phyloP scores from a whole-genome alignment of 1,139 yeast genomes.

The Groenewaldozyma auringiensis region DNA sequence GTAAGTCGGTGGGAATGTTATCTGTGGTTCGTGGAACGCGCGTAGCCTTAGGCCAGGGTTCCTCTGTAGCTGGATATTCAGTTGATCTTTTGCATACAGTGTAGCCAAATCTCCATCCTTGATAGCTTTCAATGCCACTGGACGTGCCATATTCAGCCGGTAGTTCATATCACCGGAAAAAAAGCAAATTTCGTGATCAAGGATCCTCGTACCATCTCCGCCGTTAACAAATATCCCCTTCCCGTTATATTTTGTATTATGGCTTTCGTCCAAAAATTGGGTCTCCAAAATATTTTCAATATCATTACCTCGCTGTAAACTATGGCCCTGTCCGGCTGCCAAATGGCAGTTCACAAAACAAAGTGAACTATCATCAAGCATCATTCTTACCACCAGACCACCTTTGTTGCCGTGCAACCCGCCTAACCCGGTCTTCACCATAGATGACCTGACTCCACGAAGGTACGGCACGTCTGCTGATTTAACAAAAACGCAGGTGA shows the following conservation, averaged over 20 bases:
- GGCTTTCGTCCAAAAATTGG: constrained; percentile 44
- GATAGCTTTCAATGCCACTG: constrained; percentile 53
- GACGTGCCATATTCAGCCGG: constrained; percentile 63
- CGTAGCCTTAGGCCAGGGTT: constrained; percentile 58
- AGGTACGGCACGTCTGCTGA: constrained; percentile 39
- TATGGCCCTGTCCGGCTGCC: constrained; percentile 80
- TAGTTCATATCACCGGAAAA: constrained; percentile 95
- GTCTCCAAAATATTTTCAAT: constrained; percentile 59
- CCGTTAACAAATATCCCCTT: constrained; percentile 39
- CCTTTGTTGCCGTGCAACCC: constrained; percentile 97
- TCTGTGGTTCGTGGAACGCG: constrained; percentile 68
- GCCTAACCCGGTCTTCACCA: constrained; percentile 89
- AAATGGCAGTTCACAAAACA: constrained; percentile 82
- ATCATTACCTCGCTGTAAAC: constrained; percentile 79
- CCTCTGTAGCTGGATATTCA: constrained; percentile 59
- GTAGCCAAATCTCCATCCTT: constrained; percentile 44
- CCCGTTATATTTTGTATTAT: constrained; percentile 33
- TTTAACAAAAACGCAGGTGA: constrained; percentile 59
- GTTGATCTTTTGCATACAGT: constrained; percentile 67
- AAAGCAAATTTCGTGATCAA: constrained; percentile 77
- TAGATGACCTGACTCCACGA: constrained; percentile 63
- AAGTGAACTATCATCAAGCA: constrained; percentile 62
- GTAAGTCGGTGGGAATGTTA: constrained; percentile 81
- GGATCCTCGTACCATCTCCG: constrained; percentile 42
- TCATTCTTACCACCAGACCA: constrained; percentile 77